Base-by-base conservation (phyloP, 345 rosid species). In the Moricandia arvensis region DNA sequence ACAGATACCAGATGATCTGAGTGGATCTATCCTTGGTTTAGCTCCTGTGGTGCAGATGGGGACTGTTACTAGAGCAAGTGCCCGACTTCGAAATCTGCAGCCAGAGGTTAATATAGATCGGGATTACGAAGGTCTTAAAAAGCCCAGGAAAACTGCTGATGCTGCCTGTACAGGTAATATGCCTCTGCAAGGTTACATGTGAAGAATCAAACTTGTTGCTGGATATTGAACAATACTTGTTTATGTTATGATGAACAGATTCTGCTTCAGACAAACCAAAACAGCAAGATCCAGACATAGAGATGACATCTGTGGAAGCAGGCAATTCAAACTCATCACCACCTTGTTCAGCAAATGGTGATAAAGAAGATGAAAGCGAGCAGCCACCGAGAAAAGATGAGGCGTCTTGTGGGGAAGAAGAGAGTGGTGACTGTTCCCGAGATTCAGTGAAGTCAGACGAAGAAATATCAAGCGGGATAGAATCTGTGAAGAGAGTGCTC, bases 51-150 rank as follows among this genome's bases (percentile, higher is more conserved):
- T 88, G 76, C 95, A 91, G 81, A 84, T 86, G 66, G 96, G 90
- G 78, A 88, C 90, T 29, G 82, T 78, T 35, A 91, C 98, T 57
- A 87, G 99, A 80, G 79, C 91, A 53, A 95, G 98, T 86, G 99
- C 98, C 9, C 88, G 99, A 9, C 89, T 92, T 62, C 93, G 96
- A n/a, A 89, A 96, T 82, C 89, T 89, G 70, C 96, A 88, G 77
- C 97, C 97, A 54, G 91, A 87, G 69, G 85, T 86, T 81, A 85
- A 87, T 86, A 72, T 81, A 61, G 97, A 87, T 81, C 87, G 85
- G 81, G 89, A 91, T 64, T 78, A 81, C 15, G 98, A 89, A 67
- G 90, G 90, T 63, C 76, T 89, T 72, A 91, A 86, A 85, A 87
- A 90, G 80, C 96, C 87, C 7, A 92, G 88, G 86, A 96, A 93